Evolutionary conservation across 129 eudicot species (phyloP).

Genomic region (Artemisia annua): DNA sequence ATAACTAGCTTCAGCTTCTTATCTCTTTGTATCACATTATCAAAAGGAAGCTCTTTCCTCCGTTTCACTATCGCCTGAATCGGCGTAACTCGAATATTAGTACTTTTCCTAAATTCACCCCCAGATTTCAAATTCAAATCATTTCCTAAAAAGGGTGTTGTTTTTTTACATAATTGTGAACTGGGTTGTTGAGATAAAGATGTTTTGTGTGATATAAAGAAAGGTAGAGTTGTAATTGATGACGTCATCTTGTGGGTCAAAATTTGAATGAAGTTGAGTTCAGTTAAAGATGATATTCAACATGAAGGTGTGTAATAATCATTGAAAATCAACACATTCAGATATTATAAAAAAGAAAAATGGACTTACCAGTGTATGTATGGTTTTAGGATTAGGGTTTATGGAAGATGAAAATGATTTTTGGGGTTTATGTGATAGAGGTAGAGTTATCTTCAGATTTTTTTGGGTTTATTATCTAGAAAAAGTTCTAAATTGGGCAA

Average conservation of each 20-base stretch:
- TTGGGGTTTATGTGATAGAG: slow-evolving; percentile 7
- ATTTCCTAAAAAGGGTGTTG: slow-evolving; percentile 52
- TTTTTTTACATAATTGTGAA: neutral
- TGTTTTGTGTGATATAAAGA: slow-evolving; percentile 36
- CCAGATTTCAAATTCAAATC: slow-evolving; percentile 33
- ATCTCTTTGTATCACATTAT: slow-evolving; percentile 89
- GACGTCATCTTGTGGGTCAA: slow-evolving; percentile 43
- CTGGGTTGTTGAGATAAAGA: slow-evolving; percentile 35
- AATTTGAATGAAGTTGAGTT: slow-evolving; percentile 37
- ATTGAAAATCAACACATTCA: neutral
- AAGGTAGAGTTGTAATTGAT: slow-evolving; percentile 49
- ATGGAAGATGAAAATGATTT: neutral
- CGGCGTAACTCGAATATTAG: slow-evolving; percentile 36
- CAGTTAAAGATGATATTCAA: no score
- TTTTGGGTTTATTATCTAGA: neutral
- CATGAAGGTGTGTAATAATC: neutral
- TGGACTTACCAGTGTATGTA: slow-evolving; percentile 26
- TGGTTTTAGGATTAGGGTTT: neutral
- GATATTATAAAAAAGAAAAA: neutral
- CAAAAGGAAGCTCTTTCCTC: slow-evolving; percentile 91
- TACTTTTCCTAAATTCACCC: slow-evolving; percentile 38
- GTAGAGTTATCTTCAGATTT: neutral
- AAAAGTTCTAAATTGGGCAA: neutral
- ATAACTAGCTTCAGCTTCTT: slow-evolving; percentile 84
- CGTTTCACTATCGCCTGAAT: slow-evolving; percentile 78